Conservation (phyloP, 1,284 basidiomycete genomes). For the Fomitopsis pinicola region DNA sequence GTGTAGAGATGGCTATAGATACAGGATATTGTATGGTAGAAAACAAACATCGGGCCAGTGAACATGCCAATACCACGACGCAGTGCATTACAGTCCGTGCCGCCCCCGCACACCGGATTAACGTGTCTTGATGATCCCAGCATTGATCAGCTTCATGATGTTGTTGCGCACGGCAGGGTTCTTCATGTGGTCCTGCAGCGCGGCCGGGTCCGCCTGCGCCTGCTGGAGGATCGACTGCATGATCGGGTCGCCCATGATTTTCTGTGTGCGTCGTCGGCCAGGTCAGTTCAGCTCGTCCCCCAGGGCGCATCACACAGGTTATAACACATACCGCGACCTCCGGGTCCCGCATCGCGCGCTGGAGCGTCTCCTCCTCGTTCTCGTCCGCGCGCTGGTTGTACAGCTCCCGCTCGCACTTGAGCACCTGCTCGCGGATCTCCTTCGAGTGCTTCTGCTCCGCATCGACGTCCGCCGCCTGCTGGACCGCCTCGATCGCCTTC, state of each 20-base stretch:
- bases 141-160: slow-evolving; percentile 91
- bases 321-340: slow-evolving; percentile 77
- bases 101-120: slow-evolving; percentile 28
- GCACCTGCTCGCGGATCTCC: slow-evolving; percentile 79
- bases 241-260: slow-evolving; percentile 82
- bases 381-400: slow-evolving; percentile 83
- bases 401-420: slow-evolving; percentile 80
- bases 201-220: slow-evolving; percentile 86
- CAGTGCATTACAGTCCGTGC: background rate
- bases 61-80: background rate
- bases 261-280: slow-evolving; percentile 34
- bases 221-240: slow-evolving; percentile 96
- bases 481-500: slow-evolving; percentile 79
- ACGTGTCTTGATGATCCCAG: slow-evolving; percentile 85
- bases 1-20: slow-evolving; percentile 7
- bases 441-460: slow-evolving; percentile 71
- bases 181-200: slow-evolving; percentile 97
- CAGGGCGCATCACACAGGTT: slow-evolving; percentile 2
- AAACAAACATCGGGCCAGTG: background rate
- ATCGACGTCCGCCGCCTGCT: slow-evolving; percentile 75
- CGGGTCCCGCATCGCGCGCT: slow-evolving; percentile 95
- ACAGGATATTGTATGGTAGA: slow-evolving; percentile 1
- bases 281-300: background rate
- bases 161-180: slow-evolving; percentile 83
- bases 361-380: slow-evolving; percentile 89